Evolutionary conservation across 176 grass and related monocot genomes (phyloP).

Genomic region (Oryza australiensis): DNA sequence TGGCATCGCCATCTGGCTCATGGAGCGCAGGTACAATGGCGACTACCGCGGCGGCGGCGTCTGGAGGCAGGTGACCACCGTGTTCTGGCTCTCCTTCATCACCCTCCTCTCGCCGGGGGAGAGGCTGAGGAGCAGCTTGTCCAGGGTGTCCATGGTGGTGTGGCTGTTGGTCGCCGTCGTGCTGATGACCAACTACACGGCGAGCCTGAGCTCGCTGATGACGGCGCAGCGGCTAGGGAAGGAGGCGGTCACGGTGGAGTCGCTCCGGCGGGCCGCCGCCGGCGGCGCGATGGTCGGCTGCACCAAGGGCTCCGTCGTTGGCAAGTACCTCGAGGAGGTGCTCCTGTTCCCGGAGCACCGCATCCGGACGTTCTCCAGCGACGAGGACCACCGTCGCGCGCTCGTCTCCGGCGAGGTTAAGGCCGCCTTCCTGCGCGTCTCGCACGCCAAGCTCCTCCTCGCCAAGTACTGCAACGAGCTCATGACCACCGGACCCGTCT

Average conservation of each 20-base stretch:
- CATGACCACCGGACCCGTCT: not conserved
- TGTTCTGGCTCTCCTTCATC: not conserved
- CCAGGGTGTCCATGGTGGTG: not conserved
- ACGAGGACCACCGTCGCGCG: not conserved
- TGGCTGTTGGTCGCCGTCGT: not conserved
- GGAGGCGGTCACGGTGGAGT: not conserved
- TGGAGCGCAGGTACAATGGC: not conserved
- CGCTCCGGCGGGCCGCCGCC: not conserved
- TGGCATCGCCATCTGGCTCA: not conserved
- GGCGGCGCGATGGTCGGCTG: not conserved
- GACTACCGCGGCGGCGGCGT: not conserved
- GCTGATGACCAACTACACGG: not conserved
- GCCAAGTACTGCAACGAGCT: constrained; percentile 21
- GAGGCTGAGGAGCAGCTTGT: not conserved
- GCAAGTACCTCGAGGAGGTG: not conserved
- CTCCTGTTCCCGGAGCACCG: not conserved
- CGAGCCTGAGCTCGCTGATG: not conserved
- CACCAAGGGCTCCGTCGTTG: not conserved
- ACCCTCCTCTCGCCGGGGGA: not conserved
- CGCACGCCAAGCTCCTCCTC: constrained; percentile 18
- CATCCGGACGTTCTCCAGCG: not conserved
- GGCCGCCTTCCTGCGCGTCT: constrained; percentile 12
- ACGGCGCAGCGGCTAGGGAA: not conserved
- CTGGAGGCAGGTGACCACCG: constrained; percentile 3
- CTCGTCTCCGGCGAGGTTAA: not conserved